Evolutionary conservation across 352 stramenopile genomes (phyloP).

Genomic region (Phytopythium mirpurense): DNA sequence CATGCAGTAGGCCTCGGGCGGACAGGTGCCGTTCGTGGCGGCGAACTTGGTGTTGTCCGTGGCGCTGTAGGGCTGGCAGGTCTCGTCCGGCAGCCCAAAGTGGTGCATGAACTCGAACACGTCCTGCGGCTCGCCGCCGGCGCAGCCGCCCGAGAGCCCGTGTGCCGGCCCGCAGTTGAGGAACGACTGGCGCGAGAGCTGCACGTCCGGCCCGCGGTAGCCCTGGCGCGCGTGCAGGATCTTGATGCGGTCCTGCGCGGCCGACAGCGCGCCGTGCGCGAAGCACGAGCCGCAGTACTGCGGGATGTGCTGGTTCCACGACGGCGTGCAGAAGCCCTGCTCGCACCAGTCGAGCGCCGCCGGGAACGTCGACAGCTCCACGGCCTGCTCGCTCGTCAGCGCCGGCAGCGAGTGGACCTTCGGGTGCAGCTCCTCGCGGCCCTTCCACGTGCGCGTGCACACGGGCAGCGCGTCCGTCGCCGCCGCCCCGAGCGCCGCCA

Average conservation of each 20-base stretch:
- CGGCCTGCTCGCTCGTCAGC: conserved; percentile 21
- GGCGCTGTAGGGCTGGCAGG: conserved; percentile 53
- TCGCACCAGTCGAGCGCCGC: conserved; percentile 84
- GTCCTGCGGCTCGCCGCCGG: conserved; percentile 47
- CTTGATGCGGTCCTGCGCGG: conserved; percentile 62
- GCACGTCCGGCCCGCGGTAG: conserved; percentile 43
- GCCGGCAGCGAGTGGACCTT: conserved; percentile 23
- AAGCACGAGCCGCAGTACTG: conserved; percentile 78
- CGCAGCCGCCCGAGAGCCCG: conserved; percentile 47
- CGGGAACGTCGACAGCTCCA: conserved; percentile 38
- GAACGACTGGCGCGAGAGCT: conserved; percentile 55
- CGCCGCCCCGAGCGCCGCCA: neutral
- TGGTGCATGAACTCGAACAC: conserved; percentile 63
- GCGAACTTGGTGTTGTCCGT: conserved; percentile 54
- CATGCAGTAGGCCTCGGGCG: conserved; percentile 60
- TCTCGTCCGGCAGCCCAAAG: conserved; percentile 52
- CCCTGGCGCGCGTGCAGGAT: conserved; percentile 41
- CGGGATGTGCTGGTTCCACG: conserved; percentile 71
- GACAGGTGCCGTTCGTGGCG: conserved; percentile 45
- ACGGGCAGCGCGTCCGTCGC: conserved; percentile 27
- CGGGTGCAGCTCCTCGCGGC: conserved; percentile 37
- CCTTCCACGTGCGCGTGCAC: conserved; percentile 40
- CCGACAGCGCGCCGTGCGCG: conserved; percentile 51
- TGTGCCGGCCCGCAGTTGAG: conserved; percentile 56
- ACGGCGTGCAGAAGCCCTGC: conserved; percentile 46